phyloP scores from a whole-genome alignment of 805 yeast genomes.

The Starmera caribaea region DNA sequence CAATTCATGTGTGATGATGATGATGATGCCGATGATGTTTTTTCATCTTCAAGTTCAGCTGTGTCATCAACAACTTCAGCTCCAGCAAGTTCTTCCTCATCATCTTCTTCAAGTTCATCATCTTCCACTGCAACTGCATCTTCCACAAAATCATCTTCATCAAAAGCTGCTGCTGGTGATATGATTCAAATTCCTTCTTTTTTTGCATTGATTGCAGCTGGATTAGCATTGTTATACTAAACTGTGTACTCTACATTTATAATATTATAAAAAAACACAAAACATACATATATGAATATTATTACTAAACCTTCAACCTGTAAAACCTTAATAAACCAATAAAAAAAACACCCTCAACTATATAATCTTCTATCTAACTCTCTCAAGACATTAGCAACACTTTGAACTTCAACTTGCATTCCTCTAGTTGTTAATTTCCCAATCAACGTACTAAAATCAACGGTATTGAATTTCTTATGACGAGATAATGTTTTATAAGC shows the following conservation, averaged over 20 bases:
- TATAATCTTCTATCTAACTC: constrained; percentile 54
- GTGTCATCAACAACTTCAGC: constrained; percentile 7
- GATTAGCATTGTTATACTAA: constrained; percentile 3
- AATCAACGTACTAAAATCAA: constrained; percentile 66
- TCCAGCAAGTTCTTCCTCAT: constrained; percentile 10
- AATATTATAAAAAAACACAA: not conserved
- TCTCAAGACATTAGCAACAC: constrained; percentile 76
- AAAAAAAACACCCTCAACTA: constrained; percentile 7
- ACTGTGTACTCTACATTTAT: constrained; percentile 2
- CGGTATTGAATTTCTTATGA: constrained; percentile 66
- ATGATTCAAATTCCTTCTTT: constrained; percentile 10
- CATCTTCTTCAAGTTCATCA: constrained; percentile 10
- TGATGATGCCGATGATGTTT: constrained; percentile 14
- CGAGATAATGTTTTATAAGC: constrained; percentile 82
- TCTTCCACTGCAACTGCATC: constrained; percentile 15
- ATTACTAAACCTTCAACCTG: not conserved
- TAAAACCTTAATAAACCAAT: not conserved
- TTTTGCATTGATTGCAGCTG: constrained; percentile 4
- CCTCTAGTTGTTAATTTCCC: constrained; percentile 73
- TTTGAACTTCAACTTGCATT: constrained; percentile 85
- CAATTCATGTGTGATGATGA: constrained; percentile 26
- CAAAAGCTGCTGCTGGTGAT: constrained; percentile 12
- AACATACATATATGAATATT: not conserved
- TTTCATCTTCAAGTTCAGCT: constrained; percentile 9
- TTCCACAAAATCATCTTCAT: constrained; percentile 14